Conservation (phyloP, 2,329 filamentous ascomycete genomes). For the Penicillium thymicola region DNA sequence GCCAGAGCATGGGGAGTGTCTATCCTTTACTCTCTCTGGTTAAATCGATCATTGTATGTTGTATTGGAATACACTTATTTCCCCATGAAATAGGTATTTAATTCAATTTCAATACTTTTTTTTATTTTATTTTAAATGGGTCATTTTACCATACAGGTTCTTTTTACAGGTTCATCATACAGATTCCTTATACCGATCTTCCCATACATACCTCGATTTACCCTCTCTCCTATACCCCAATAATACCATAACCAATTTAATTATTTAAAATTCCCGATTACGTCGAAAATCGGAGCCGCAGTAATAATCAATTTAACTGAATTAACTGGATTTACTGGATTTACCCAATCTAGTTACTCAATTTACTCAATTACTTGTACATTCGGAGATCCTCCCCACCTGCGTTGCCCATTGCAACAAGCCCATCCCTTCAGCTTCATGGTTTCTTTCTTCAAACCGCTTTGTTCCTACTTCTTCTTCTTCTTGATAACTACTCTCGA, state of each 20-base stretch:
- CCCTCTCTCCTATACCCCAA: not conserved
- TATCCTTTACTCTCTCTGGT: constrained; percentile 6
- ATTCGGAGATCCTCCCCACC: constrained; percentile 38
- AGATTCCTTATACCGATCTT: too few species aligned
- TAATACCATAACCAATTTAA: not conserved
- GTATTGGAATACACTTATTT: too few species aligned
- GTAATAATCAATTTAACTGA: constrained; percentile 8
- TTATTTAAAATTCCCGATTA: constrained; percentile 3
- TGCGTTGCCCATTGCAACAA: constrained; percentile 44
- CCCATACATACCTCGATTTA: not conserved
- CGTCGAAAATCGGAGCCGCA: constrained; percentile 1
- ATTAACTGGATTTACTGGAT: too few species aligned
- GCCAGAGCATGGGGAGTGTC: constrained; percentile 5
- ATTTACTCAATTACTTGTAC: constrained; percentile 4
- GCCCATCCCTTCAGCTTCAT: constrained; percentile 40
- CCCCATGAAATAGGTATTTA: too few species aligned
- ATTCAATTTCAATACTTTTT: too few species aligned
- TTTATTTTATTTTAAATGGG: too few species aligned
- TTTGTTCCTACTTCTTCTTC: constrained; percentile 21
- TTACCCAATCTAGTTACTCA: too few species aligned
- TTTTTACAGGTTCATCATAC: too few species aligned
- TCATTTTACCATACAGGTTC: too few species aligned
- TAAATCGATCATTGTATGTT: too few species aligned
- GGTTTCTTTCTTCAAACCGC: constrained; percentile 33
- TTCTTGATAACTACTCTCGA: constrained; percentile 21